These are phyloP conservation scores for Grosmannia clavigera DNA, from an alignment of 2,329 filamentous ascomycete genomes.

Conservation along the genomic window DNA sequence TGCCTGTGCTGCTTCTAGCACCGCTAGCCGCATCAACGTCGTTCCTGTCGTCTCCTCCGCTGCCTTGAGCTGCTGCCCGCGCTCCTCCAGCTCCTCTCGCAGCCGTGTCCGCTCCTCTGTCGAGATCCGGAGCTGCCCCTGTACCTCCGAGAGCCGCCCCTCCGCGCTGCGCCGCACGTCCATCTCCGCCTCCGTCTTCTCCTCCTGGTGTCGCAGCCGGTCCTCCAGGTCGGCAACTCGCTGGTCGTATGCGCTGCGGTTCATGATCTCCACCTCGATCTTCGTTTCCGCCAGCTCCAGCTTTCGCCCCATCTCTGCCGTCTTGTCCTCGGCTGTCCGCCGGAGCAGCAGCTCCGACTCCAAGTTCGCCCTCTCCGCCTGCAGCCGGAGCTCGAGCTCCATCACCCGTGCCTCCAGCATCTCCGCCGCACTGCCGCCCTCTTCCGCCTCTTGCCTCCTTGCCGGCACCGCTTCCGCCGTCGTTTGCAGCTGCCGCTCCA, in stretches of 20 bases:
- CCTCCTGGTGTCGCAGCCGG: slow-evolving; percentile 51
- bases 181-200: slow-evolving; percentile 51
- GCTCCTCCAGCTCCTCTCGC: slow-evolving; percentile 54
- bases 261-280: slow-evolving; percentile 48
- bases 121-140: slow-evolving; percentile 54
- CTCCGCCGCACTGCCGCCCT: slow-evolving; percentile 30
- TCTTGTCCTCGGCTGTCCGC: slow-evolving; percentile 39
- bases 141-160: slow-evolving; percentile 60
- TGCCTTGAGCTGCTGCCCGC: slow-evolving; percentile 51
- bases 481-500: slow-evolving; percentile 37
- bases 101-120: slow-evolving; percentile 63
- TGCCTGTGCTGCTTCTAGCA: slow-evolving; percentile 55
- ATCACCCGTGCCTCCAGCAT: slow-evolving; percentile 48
- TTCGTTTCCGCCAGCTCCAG: slow-evolving; percentile 45
- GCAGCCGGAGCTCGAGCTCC: slow-evolving; percentile 46
- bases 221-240: slow-evolving; percentile 59
- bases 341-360: slow-evolving; percentile 37
- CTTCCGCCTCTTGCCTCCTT: slow-evolving; percentile 19
- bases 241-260: slow-evolving; percentile 44
- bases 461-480: no score
- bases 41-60: slow-evolving; percentile 45
- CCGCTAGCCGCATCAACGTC: slow-evolving; percentile 46
- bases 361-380: slow-evolving; percentile 32
- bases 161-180: slow-evolving; percentile 53
- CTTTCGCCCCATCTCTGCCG: slow-evolving; percentile 40